Evolutionary conservation across 257 asterid genomes (phyloP), one percentile per base, ranked within the genome.

Genomic region (Solanum pimpinellifolium): DNA sequence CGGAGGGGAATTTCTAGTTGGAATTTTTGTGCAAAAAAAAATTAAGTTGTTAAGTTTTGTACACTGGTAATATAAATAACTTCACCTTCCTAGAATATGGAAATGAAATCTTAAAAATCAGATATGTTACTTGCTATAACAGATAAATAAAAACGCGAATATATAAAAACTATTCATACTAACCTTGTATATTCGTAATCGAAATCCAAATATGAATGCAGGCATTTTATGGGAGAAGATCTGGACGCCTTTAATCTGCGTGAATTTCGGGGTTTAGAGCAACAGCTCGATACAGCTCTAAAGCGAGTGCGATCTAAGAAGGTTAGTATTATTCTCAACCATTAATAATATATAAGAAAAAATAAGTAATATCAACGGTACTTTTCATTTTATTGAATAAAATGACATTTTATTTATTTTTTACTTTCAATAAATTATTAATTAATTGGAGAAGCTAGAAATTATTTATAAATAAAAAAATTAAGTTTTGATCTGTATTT

Each of bases 211-310:
- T 21, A 7, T 23, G 56, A 1, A 25, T 85, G 52, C 37, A 95
- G 98, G 92, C 92, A 93, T 86, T 93, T 89, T 73, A 90, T 69
- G 29, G 98, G 98, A 85, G 94, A 95, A 82, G 96, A 92, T 84
- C 82, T 94, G 88, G 95, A 93, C 74, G 88, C 94, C 46, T 92
- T 95, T 21, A 88, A 92, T 91, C 33, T 94, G 90, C 92, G 95
- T 85, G 97, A 95, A 91, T 96, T 95, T 87, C 98, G 92, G 87
- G 91, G 92, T 88, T 81, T 94, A 91, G 95, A 95, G 88, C 97
- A 92, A 88, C 98, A 95, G 70, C 93, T 95, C 31, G 95, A 93
- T 84, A 88, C 86, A 69, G 93, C 98, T 86, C 86, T 95, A 31
- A 95, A 90, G 88, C 93, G 97, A 87, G 90, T 94, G 47, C 90